These are phyloP conservation scores for Laguncularia racemosa DNA, from an alignment of 345 rosid genomes.

Conservation along the genomic window DNA sequence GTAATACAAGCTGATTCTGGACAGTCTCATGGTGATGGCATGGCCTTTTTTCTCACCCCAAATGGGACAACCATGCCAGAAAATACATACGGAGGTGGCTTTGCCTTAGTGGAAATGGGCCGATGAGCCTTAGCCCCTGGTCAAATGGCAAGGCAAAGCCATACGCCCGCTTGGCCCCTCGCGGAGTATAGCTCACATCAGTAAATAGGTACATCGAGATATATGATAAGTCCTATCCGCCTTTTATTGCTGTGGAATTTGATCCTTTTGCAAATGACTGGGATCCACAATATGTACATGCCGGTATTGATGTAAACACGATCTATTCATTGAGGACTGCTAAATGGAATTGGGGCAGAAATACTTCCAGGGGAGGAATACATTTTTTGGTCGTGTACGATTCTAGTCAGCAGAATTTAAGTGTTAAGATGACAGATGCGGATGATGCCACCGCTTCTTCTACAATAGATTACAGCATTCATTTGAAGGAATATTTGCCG, in stretches of 20 bases:
- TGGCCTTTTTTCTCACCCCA: slow-evolving; percentile 14
- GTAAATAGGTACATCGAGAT: neutral
- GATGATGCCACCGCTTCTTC: neutral
- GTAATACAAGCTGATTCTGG: neutral
- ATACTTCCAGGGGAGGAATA: neutral
- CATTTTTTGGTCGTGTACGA: neutral
- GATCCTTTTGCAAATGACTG: too few species aligned
- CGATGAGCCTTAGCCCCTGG: too few species aligned
- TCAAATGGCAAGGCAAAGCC: too few species aligned
- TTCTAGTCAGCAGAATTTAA: neutral
- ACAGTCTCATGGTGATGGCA: neutral
- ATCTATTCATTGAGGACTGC: neutral
- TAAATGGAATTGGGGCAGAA: neutral
- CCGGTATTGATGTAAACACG: slow-evolving; percentile 1
- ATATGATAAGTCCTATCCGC: too few species aligned
- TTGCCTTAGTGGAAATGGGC: too few species aligned
- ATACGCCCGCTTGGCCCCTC: too few species aligned
- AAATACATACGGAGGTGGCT: neutral
- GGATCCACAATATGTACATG: slow-evolving; percentile 4
- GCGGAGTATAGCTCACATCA: too few species aligned
- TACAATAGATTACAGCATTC: neutral
- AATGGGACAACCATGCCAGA: slow-evolving; percentile 1
- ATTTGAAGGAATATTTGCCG: slow-evolving; percentile 1
- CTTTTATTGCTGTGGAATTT: slow-evolving; percentile 12
- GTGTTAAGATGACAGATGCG: neutral